Evolutionary conservation across 1,284 basidiomycete species (phyloP).

Genomic region (Ustilago loliicola): DNA sequence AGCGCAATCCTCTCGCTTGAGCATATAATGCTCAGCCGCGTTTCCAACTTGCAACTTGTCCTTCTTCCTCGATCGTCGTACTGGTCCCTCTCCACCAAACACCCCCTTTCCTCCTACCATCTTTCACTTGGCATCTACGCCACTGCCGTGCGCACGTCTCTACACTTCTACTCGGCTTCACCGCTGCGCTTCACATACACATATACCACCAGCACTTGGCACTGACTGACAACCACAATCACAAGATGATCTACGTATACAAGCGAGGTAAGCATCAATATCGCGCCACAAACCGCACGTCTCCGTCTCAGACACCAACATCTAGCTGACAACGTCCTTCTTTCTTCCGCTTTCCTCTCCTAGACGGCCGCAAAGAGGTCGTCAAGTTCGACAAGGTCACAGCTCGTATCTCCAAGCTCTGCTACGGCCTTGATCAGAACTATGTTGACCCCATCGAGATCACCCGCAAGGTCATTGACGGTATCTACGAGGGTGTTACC

Average conservation of each 20-base stretch:
- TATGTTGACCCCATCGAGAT: conserved; percentile 93
- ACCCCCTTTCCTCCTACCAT: conserved; percentile 9
- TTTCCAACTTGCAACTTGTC: conserved; percentile 8
- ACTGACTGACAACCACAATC: conserved; percentile 12
- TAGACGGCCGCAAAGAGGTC: conserved; percentile 68
- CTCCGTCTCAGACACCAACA: conserved; percentile 1
- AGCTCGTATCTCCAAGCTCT: conserved; percentile 91
- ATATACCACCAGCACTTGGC: conserved; percentile 20
- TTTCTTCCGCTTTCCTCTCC: background rate
- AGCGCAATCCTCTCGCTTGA: conserved; percentile 9
- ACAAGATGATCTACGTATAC: conserved; percentile 68
- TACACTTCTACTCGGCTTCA: conserved; percentile 14
- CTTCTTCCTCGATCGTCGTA: conserved; percentile 49
- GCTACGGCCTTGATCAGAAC: conserved; percentile 93
- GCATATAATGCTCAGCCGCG: conserved; percentile 44
- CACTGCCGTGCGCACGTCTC: conserved; percentile 24
- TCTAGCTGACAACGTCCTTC: conserved; percentile 14
- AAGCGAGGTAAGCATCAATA: conserved; percentile 61
- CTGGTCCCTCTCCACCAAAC: conserved; percentile 21
- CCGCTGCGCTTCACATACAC: conserved; percentile 2
- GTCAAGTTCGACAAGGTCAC: conserved; percentile 71
- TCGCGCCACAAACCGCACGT: background rate
- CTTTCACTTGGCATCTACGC: conserved; percentile 12
- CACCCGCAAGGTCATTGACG: conserved; percentile 80
- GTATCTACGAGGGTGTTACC: conserved; percentile 95